A percentile compares a stretch with the other conserved stretches of the same genome.
Evolutionary conservation across 176 grass and related monocot genomes (phyloP).

Genomic region (Zea luxurians): DNA sequence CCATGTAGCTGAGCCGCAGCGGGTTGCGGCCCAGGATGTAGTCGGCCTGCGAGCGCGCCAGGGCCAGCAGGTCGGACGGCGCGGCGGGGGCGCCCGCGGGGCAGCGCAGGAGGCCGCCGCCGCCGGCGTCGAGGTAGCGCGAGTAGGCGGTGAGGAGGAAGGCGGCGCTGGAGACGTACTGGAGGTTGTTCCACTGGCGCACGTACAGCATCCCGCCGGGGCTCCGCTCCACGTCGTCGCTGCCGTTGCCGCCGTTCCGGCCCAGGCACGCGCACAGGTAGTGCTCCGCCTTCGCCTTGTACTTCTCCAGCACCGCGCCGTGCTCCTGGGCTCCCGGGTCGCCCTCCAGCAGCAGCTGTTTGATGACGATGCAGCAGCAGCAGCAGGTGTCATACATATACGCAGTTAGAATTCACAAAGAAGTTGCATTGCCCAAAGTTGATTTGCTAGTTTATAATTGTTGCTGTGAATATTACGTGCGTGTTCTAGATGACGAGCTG

Average conservation of each 20-base stretch:
- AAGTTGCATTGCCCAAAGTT: background rate
- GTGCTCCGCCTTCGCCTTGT: slow-evolving; percentile 82
- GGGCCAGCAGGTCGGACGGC: slow-evolving; percentile 44
- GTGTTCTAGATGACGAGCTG: too few relatives aligned
- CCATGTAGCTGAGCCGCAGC: slow-evolving; percentile 79
- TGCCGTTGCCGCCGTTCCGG: slow-evolving; percentile 59
- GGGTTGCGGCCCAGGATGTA: slow-evolving; percentile 86
- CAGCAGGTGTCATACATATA: background rate
- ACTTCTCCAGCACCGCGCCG: slow-evolving; percentile 53
- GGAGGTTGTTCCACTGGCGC: slow-evolving; percentile 83
- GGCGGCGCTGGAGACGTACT: slow-evolving; percentile 76
- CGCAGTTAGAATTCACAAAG: too few relatives aligned
- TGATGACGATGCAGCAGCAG: background rate
- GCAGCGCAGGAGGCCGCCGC: slow-evolving; percentile 40
- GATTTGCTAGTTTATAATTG: background rate
- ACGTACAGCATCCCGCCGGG: slow-evolving; percentile 78
- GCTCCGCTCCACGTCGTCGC: slow-evolving; percentile 61
- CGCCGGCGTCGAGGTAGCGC: slow-evolving; percentile 36
- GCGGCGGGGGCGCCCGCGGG: slow-evolving; percentile 5
- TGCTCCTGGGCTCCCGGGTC: slow-evolving; percentile 40
- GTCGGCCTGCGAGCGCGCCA: slow-evolving; percentile 75
- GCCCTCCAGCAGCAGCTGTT: slow-evolving; percentile 66
- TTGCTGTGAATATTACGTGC: too few relatives aligned
- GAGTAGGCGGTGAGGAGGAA: slow-evolving; percentile 80
- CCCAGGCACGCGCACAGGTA: slow-evolving; percentile 79